phyloP scores from a whole-genome alignment of 2,329 filamentous ascomycete genomes.

The Cytospora schulzeri region DNA sequence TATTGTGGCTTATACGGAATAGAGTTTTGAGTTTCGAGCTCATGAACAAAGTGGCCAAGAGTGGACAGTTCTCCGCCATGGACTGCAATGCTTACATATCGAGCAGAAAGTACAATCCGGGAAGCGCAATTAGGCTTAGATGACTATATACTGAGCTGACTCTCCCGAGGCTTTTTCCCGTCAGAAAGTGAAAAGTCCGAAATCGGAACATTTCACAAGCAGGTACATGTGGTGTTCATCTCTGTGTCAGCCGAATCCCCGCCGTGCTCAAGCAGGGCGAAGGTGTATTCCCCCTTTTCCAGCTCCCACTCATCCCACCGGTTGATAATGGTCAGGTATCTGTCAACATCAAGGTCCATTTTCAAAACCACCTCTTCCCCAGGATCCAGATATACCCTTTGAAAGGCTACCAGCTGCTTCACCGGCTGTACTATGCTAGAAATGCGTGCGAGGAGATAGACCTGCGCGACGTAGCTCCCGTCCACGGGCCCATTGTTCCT shows the following conservation, averaged over 20 bases:
- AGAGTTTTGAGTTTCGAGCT: too few species aligned
- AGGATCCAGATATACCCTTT: conserved; percentile 40
- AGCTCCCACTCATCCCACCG: conserved; percentile 46
- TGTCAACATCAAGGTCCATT: conserved; percentile 43
- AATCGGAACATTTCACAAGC: conserved; percentile 31
- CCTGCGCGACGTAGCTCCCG: conserved; percentile 44
- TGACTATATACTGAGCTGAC: too few species aligned
- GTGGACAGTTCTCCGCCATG: too few species aligned
- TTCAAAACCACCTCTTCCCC: conserved; percentile 37
- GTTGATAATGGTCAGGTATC: conserved; percentile 47
- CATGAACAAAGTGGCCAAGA: too few species aligned
- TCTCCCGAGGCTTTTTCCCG: too few species aligned
- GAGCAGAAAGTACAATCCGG: too few species aligned
- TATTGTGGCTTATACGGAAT: too few species aligned
- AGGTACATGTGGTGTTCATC: conserved; percentile 43
- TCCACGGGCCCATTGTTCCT: conserved; percentile 38
- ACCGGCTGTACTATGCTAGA: conserved; percentile 45
- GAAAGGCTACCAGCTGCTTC: conserved; percentile 47
- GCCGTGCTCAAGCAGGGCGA: conserved; percentile 45
- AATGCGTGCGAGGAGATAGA: conserved; percentile 44
- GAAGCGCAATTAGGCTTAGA: too few species aligned
- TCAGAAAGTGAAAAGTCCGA: too few species aligned
- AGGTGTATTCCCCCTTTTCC: conserved; percentile 46
- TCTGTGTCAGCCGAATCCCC: conserved; percentile 39
- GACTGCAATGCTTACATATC: too few species aligned